Evolutionary conservation across 176 grass and related monocot genomes (phyloP), one percentile per base, ranked within the genome.

Genomic region (Carex kokanica): DNA sequence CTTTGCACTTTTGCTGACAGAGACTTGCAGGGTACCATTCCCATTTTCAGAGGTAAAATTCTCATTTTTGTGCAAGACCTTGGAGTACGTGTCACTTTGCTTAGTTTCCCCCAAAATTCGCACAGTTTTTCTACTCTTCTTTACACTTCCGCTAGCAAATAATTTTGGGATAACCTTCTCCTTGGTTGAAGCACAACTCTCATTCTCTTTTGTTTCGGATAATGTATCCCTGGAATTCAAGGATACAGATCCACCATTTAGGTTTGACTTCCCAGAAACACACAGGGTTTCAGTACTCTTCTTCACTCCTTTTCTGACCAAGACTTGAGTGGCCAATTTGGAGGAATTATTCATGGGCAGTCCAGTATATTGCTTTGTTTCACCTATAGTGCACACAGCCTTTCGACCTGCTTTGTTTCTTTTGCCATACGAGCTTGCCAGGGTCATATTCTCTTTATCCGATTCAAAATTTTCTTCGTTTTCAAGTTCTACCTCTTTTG

Each of bases 381-480:
- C 60, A 40, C 79, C 59, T 60, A 51, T 64, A 65, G 41, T 82
- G 40, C 38, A 82, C 59, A 63, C 0, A 82, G 57, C n/a, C 43
- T 52, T 82, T 82, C 6, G 36, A 14, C 36, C 15, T 82, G 79
- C n/a, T 82, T 82, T 74, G 71, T 38, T 82, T 52, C 34, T 83
- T 78, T 85, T 87, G 66, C 53, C 83, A 15, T 51, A 24, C 53
- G 89, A 91, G 24, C 83, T 41, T 70, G 78, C 32, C 7, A 86
- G 89, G 29, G 56, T 94, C 31, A 82, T 72, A 70, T 89, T 91
- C 81, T 97, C 89, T 80, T 88, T 88, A 81, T 90, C 87, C 17
- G 83, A 40, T 85, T 43, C 29, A 81, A 78, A 86, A 80, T 4
- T 79, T 27, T 84, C 85, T 87, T 93, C 77, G 52, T 88, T 83